Base-by-base conservation (phyloP, 192 early-diverging fungal species). In the Coemansia javaensis region DNA sequence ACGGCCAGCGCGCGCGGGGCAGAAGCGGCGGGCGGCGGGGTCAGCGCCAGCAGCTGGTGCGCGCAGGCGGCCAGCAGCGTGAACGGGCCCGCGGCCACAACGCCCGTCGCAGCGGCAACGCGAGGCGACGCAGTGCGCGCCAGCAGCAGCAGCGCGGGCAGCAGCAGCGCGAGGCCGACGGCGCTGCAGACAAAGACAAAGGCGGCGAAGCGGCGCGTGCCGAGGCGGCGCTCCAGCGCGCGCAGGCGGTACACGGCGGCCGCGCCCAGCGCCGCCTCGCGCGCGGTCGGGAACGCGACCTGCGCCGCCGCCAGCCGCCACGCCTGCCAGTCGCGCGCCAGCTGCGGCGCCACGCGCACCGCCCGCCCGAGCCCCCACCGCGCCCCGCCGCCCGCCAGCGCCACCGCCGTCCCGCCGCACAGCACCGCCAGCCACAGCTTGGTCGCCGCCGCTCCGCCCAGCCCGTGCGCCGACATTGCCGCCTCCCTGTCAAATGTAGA, bases 191-290 rank as follows among this genome's bases (percentile, higher is more conserved):
- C 53, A 22, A 56, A 54, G 0, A 63, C 9, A 43, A 63, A 56
- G 10, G 60, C 21, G 27, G 47, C 60, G 17, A 49, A 63, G 24
- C 30, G 47, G n/a, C 45, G 47, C 3, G 60, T 46, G 4, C 60
- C 60, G 18, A 63, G 34, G 20, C 55, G 17, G 17, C 60, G 37
- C 43, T 63, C 60, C 5, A 63, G 37, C 4, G 17, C 27, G 5
- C 60, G 52, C 13, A 63, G 46, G 21, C 50, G 46, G 47, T 63
- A 63, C 13, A 56, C 8, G 5, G 56, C 24, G 5, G 44, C 15
- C 15, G 49, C n/a, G 6, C 33, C 47, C 3, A 24, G 11, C 8
- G 33, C 3, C 12, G 47, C 27, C 18, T 63, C 43, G 0, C 46
- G 15, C 13, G 21, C 27, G 1, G 41, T 47, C n/a, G 44, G 25